Base-by-base conservation (phyloP, 78 protist species). In the Dictyostelium brefeldianum region DNA sequence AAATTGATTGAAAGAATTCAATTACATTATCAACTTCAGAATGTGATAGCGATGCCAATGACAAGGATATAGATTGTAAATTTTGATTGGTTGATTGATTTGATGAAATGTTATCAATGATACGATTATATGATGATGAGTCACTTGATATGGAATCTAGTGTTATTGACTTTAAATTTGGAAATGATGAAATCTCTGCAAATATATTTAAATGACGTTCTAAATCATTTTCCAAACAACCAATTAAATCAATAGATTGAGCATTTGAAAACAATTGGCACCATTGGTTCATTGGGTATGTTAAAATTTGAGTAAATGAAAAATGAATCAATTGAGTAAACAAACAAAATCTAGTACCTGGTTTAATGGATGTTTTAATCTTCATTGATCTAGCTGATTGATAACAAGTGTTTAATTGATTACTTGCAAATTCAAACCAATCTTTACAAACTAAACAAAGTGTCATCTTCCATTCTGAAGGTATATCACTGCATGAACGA, bases 21-120 rank as follows among this genome's bases (percentile, higher is more conserved):
- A 62, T 62, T 4, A 62, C 70, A 62, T 62, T 62, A 62, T 62
- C 70, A 62, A 62, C 70, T 25, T 62, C 70, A 25, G 70, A 62
- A 62, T 62, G 36, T 25, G 22, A 25, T 62, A 62, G 22, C n/a
- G 22, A 22, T 62, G 36, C 22, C 22, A 59, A 59, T 59, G n/a
- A n/a, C 1, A 36, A 36, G 43, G 43, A 36, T 36, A 36, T 36
- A 36, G 43, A 36, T 36, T 36, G 43, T 36, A 36, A 36, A 36
- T 36, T 36, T 36, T 36, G 43, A 36, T 36, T 36, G 43, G 43
- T 25, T 11, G 14, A 62, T 62, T 62, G 70, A 62, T 62, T 62
- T 22, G n/a, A 22, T 25, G 70, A 62, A 25, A 62, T 25, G 27
- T 62, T 62, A 25, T 62, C 70, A 25, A 62, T 62, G 70, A 62